Conservation (phyloP, 257 asterid species). For the Fraxinus excelsior region DNA sequence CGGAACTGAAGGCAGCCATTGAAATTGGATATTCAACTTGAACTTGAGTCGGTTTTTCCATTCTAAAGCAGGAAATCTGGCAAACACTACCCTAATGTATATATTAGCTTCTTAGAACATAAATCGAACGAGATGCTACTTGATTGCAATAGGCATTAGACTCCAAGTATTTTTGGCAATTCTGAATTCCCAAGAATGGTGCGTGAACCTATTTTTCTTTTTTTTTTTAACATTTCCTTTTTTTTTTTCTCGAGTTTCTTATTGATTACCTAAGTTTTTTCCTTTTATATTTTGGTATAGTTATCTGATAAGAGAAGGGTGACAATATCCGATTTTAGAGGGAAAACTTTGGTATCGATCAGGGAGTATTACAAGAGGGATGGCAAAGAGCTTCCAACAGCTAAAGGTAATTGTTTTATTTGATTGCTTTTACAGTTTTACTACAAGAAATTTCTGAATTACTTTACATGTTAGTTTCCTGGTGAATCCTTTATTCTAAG, state of each 20-base stretch:
- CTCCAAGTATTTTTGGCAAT: not conserved
- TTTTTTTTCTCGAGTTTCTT: slow-evolving; percentile 1
- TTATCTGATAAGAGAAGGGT: slow-evolving; percentile 82
- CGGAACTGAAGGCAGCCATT: slow-evolving; percentile 1
- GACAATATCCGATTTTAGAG: slow-evolving; percentile 84
- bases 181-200: not conserved
- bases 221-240: not conserved
- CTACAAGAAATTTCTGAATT: not conserved
- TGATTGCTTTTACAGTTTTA: not conserved
- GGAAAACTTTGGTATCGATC: slow-evolving; percentile 78
- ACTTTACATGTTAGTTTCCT: slow-evolving; percentile 3
- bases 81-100: not conserved
- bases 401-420: slow-evolving; percentile 61
- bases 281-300: slow-evolving; percentile 35
- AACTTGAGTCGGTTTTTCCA: not conserved
- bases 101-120: not conserved
- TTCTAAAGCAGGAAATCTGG: not conserved
- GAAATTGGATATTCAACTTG: not conserved
- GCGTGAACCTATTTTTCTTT: not conserved
- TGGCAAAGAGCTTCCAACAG: slow-evolving; percentile 88
- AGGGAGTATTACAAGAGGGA: slow-evolving; percentile 84
- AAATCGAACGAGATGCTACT: not conserved
- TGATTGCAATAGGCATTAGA: not conserved
- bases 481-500: not conserved
- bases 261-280: not conserved